Evolutionary conservation across 345 rosid species (phyloP).

Genomic region (Salix viminalis): DNA sequence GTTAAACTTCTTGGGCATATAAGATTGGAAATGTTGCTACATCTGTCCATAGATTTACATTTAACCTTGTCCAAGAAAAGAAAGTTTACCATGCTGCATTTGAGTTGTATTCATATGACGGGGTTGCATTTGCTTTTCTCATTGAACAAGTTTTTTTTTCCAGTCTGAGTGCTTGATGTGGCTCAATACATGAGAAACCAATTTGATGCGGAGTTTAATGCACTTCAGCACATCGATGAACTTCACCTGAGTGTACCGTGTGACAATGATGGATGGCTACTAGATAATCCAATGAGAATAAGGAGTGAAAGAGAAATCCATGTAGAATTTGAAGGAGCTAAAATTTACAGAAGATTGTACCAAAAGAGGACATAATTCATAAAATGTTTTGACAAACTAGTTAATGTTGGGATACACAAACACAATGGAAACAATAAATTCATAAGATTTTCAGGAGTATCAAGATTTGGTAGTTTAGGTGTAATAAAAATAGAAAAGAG

Average conservation of each 20-base stretch:
- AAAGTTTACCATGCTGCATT: background rate
- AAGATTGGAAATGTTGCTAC: background rate
- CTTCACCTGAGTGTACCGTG: slow-evolving; percentile 28
- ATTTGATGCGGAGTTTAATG: slow-evolving; percentile 46
- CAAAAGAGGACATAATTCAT: slow-evolving; percentile 28
- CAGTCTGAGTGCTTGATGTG: background rate
- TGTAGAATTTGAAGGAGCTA: slow-evolving; percentile 71
- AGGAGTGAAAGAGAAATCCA: slow-evolving; percentile 91
- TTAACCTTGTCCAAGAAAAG: background rate
- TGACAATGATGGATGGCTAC: slow-evolving; percentile 66
- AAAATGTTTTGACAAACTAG: background rate
- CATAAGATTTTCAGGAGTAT: too few relatives aligned
- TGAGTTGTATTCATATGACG: background rate
- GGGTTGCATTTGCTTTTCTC: background rate
- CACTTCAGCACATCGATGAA: slow-evolving; percentile 44
- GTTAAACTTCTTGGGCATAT: background rate
- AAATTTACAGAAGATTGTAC: slow-evolving; percentile 74
- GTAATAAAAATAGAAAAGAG: too few relatives aligned
- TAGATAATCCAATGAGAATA: slow-evolving; percentile 73
- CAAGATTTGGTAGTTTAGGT: too few relatives aligned
- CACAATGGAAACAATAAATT: too few relatives aligned
- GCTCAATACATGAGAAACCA: slow-evolving; percentile 18
- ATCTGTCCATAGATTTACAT: background rate
- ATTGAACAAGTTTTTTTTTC: background rate
- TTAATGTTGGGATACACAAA: too few relatives aligned